These are phyloP conservation scores for Nitzschia palea DNA, from an alignment of 108 stramenopile genomes.

Conservation along the genomic window DNA sequence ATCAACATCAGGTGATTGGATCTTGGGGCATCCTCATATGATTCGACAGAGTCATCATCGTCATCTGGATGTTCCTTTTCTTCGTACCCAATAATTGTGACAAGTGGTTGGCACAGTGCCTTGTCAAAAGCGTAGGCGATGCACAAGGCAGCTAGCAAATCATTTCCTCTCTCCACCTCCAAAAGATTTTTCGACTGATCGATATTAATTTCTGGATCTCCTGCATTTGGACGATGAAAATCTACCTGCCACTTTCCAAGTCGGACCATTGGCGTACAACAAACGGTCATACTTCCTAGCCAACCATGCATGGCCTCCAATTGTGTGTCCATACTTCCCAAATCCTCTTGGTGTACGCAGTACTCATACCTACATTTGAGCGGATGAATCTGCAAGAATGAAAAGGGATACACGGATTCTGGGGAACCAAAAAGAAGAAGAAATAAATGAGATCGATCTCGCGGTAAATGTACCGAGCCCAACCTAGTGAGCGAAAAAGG, in stretches of 20 bases:
- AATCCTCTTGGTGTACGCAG: slow-evolving; percentile 30
- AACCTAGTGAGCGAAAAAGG: too few relatives aligned
- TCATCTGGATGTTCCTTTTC: slow-evolving; percentile 40
- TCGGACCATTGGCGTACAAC: slow-evolving; percentile 46
- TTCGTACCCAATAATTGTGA: slow-evolving; percentile 43
- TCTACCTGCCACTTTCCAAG: slow-evolving; percentile 43
- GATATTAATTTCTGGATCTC: slow-evolving; percentile 36
- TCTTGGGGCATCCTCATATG: background rate
- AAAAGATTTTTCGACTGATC: slow-evolving; percentile 44
- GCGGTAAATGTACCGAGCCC: too few relatives aligned
- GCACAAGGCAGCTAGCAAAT: slow-evolving; percentile 44
- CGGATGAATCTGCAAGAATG: slow-evolving; percentile 32
- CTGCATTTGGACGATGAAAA: slow-evolving; percentile 33
- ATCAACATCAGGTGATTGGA: background rate
- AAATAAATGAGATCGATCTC: too few relatives aligned
- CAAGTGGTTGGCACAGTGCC: slow-evolving; percentile 41
- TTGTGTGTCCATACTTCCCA: slow-evolving; percentile 20
- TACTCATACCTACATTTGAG: slow-evolving; percentile 40
- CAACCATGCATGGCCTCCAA: slow-evolving; percentile 44
- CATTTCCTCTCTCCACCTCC: slow-evolving; percentile 44
- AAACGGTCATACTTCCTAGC: slow-evolving; percentile 51
- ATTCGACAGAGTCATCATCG: slow-evolving; percentile 30
- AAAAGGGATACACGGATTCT: slow-evolving; percentile 44
- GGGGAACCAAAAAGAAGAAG: background rate
- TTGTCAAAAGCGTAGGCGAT: slow-evolving; percentile 52